Evolutionary conservation across 2,329 filamentous ascomycete genomes (phyloP), one percentile per base, ranked within the genome.

Genomic region (Talaromyces piceae): DNA sequence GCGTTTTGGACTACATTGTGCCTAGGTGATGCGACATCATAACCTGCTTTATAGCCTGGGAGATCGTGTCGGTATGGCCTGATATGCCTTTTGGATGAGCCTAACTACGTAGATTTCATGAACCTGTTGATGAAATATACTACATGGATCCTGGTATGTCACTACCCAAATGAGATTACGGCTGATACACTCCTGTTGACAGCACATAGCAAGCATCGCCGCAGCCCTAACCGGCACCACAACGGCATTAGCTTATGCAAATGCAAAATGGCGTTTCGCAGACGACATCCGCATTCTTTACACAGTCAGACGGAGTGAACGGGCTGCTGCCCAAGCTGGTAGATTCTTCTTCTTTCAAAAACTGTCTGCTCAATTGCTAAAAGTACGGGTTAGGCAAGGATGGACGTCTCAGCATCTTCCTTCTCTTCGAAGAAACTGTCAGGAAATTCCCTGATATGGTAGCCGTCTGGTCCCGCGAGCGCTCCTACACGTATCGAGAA

Each of bases 221-320:
- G 60, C 61, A 47, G 59, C 60, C 12, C 55, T 62, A 5, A 58
- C 64, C 1, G 61, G 61, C 27, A 60, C 58, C 8, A 49, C 58
- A 6, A 65, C 66, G 7, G 54, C 63, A 20, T 62, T 64, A 26
- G 61, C 63, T 18, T 70, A 70, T 47, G 55, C 68, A 8, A 80
- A 90, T 61, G 87, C 81, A 49, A 88, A 86, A 70, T 83, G 79
- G 59, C 80, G 86, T 62, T 63, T 90, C 46, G 64, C 68, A 39
- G 80, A 86, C 60, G 87, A 91, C 63, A 56, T 85, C 13, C 58
- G 62, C 0, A 59, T 60, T 5, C 28, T 52, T 33, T 49, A 28
- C n/a, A 4, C 1, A 20, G 16, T 31, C 5, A 45, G 45, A 31
- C 22, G 20, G 2, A 41, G 39, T 26, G 51, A 52, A 49, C 12